These are phyloP conservation scores for Talaromyces amestolkiae DNA, from an alignment of 2,329 filamentous ascomycete species.

Conservation along the genomic window DNA sequence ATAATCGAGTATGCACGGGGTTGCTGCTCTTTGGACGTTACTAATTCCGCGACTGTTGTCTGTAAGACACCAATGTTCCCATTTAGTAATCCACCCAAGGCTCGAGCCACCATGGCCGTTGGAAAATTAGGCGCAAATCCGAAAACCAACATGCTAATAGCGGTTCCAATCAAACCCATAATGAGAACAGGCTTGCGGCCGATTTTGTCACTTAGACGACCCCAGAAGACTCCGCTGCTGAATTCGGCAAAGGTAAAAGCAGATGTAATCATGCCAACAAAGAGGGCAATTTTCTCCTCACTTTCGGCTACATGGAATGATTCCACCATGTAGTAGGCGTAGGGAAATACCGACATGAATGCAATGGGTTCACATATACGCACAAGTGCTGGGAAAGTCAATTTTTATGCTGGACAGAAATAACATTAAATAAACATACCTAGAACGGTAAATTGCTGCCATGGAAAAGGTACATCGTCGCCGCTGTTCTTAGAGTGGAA, in stretches of 20 bases:
- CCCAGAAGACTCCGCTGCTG: slow-evolving; percentile 89
- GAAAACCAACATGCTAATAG: slow-evolving; percentile 87
- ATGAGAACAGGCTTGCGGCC: slow-evolving; percentile 91
- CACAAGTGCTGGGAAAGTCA: slow-evolving; percentile 65
- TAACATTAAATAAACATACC: slow-evolving; percentile 33
- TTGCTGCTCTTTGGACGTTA: slow-evolving; percentile 90
- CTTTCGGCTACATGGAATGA: slow-evolving; percentile 83
- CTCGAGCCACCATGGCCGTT: slow-evolving; percentile 80
- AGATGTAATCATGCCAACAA: slow-evolving; percentile 93
- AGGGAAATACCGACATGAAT: slow-evolving; percentile 99
- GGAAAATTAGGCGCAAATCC: slow-evolving; percentile 82
- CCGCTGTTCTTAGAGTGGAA: not conserved
- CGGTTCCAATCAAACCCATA: slow-evolving; percentile 84
- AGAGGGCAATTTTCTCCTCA: slow-evolving; percentile 78
- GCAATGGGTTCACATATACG: slow-evolving; percentile 98
- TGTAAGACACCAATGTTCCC: slow-evolving; percentile 95
- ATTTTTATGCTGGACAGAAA: not conserved
- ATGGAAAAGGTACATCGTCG: slow-evolving; percentile 13
- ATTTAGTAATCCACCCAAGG: slow-evolving; percentile 86
- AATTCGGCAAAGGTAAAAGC: slow-evolving; percentile 96
- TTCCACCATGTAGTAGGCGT: slow-evolving; percentile 96
- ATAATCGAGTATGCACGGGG: slow-evolving; percentile 94
- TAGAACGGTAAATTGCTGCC: slow-evolving; percentile 32
- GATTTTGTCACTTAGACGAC: slow-evolving; percentile 82
- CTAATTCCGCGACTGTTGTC: slow-evolving; percentile 90